phyloP scores from a whole-genome alignment of 2,329 filamentous ascomycete species.

The Alternaria sp. region DNA sequence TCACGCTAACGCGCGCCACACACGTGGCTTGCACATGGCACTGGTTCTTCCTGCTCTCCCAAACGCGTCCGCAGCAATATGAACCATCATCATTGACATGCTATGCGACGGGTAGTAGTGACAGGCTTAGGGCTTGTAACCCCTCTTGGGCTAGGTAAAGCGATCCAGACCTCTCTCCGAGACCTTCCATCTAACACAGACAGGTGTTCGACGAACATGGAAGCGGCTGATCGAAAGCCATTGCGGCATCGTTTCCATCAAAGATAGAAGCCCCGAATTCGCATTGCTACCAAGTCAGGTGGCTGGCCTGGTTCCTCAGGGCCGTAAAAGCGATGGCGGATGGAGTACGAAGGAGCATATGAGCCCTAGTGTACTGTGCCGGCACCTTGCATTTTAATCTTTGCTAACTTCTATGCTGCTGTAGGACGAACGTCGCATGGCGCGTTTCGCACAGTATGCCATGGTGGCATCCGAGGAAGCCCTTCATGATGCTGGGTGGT shows the following conservation, averaged over 20 bases:
- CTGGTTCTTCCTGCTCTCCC: constrained; percentile 9
- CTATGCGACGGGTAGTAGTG: constrained; percentile 61
- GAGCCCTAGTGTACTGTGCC: constrained; percentile 39
- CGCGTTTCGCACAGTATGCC: constrained; percentile 91
- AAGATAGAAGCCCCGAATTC: constrained; percentile 69
- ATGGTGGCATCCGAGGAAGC: constrained; percentile 88
- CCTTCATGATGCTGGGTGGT: constrained; percentile 81
- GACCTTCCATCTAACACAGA: constrained; percentile 3
- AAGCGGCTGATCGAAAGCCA: constrained; percentile 78
- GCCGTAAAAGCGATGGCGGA: constrained; percentile 53
- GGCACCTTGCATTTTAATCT: not conserved
- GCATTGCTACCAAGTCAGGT: constrained; percentile 81
- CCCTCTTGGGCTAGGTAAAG: constrained; percentile 76
- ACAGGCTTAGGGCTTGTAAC: constrained; percentile 61
- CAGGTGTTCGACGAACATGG: constrained; percentile 80
- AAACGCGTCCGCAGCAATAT: constrained; percentile 15
- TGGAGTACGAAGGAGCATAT: constrained; percentile 61
- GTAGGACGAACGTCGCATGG: constrained; percentile 78
- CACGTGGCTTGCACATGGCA: constrained; percentile 23
- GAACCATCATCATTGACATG: constrained; percentile 47
- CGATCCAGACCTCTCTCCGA: not conserved
- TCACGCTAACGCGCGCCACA: constrained; percentile 20
- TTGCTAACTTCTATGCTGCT: constrained; percentile 47
- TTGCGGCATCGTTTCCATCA: constrained; percentile 80
- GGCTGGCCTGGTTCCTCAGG: constrained; percentile 79